Conservation (phyloP, 495 filamentous ascomycete genomes). For the Penicillium odoratum region DNA sequence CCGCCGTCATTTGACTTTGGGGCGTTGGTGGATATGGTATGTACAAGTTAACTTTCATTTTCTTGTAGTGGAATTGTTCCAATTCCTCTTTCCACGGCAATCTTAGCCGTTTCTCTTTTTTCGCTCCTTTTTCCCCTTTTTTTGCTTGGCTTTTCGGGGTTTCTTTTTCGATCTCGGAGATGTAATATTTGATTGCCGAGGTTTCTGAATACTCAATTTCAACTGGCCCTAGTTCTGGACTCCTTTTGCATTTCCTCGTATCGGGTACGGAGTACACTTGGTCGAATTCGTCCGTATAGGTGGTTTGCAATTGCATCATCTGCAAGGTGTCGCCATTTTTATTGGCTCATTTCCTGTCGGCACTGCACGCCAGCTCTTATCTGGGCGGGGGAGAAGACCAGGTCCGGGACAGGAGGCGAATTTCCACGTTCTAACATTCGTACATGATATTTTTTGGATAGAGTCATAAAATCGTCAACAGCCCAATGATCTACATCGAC, state of each 20-base stretch:
- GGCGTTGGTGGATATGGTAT: not conserved
- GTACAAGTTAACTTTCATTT: not conserved
- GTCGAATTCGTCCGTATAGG: not conserved
- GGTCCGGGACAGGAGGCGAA: not conserved
- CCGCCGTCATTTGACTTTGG: not conserved
- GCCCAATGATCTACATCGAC: conserved; percentile 9
- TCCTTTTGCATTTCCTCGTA: not conserved
- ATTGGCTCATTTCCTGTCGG: conserved; percentile 1
- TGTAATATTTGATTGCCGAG: conserved; percentile 1
- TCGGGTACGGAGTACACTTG: not conserved
- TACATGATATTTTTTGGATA: conserved; percentile 22
- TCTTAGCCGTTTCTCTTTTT: not conserved
- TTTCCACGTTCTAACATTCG: conserved; percentile 13
- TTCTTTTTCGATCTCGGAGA: not conserved
- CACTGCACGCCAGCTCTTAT: not conserved
- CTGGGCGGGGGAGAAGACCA: not conserved
- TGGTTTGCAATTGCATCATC: not conserved
- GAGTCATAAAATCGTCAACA: conserved; percentile 32
- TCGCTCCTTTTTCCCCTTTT: not conserved
- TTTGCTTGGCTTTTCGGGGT: not conserved
- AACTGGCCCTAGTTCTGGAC: not conserved
- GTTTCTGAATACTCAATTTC: not conserved
- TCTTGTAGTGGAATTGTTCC: not conserved
- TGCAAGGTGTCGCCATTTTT: not conserved
- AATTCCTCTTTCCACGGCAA: not conserved